These are phyloP conservation scores for Acer campestre DNA, from an alignment of 345 rosid genomes.

Conservation along the genomic window DNA sequence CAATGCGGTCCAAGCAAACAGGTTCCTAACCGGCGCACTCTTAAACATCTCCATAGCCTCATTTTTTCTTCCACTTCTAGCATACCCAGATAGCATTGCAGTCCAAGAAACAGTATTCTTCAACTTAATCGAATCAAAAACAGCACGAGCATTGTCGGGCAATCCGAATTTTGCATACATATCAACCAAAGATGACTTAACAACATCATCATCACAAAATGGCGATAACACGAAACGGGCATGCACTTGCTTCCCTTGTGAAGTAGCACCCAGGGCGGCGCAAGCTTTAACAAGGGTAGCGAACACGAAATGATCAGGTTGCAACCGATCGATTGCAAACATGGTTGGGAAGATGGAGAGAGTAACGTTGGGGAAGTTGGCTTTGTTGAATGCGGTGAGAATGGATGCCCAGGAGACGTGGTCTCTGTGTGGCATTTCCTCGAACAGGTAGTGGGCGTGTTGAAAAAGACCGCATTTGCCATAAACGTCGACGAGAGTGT, in stretches of 20 bases:
- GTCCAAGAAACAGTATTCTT: constrained; percentile 66
- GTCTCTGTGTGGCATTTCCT: constrained; percentile 66
- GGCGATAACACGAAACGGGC: constrained; percentile 47
- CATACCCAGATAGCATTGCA: constrained; percentile 61
- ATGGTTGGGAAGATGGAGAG: constrained; percentile 51
- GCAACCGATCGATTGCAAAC: constrained; percentile 34
- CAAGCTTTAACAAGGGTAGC: constrained; percentile 69
- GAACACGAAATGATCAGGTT: constrained; percentile 67
- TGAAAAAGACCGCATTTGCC: constrained; percentile 51
- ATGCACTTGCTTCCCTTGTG: constrained; percentile 72
- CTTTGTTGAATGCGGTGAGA: constrained; percentile 60
- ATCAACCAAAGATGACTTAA: constrained; percentile 75
- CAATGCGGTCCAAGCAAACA: constrained; percentile 73
- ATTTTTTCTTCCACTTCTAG: constrained; percentile 60
- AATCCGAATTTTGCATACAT: constrained; percentile 71
- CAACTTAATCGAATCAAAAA: constrained; percentile 54
- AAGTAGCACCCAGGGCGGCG: constrained; percentile 47
- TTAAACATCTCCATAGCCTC: constrained; percentile 58
- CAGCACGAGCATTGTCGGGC: constrained; percentile 40
- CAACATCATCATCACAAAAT: constrained; percentile 56
- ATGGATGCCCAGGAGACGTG: constrained; percentile 71
- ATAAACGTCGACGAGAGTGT: constrained; percentile 48
- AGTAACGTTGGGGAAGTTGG: constrained; percentile 47
- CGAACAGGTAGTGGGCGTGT: constrained; percentile 53
- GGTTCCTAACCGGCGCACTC: constrained; percentile 42